Evolutionary conservation across 2,329 filamentous ascomycete species (phyloP).

Genomic region (Periconia macrospinosa): DNA sequence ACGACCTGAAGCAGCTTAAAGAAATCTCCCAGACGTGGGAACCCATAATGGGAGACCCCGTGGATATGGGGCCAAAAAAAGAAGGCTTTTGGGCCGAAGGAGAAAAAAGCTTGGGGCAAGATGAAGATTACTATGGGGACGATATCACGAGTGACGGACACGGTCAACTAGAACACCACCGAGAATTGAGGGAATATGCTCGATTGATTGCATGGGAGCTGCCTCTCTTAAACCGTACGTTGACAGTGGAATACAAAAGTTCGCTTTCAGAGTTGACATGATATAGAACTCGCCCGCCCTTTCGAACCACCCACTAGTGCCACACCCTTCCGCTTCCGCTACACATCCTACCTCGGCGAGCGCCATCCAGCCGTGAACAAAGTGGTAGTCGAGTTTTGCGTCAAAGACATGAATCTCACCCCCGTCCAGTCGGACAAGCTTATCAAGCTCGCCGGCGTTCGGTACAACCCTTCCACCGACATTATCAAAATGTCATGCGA

Average conservation of each 20-base stretch:
- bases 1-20: slow-evolving; percentile 13
- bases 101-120: slow-evolving; percentile 57
- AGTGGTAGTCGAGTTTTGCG: slow-evolving; percentile 88
- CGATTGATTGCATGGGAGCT: slow-evolving; percentile 93
- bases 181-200: slow-evolving; percentile 86
- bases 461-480: slow-evolving; percentile 84
- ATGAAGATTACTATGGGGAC: slow-evolving; percentile 71
- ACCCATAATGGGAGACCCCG: background rate
- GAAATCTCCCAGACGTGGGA: slow-evolving; percentile 6
- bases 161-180: slow-evolving; percentile 81
- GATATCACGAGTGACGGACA: slow-evolving; percentile 85
- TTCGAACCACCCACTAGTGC: slow-evolving; percentile 70
- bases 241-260: background rate
- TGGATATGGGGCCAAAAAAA: background rate
- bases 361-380: slow-evolving; percentile 88
- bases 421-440: slow-evolving; percentile 74
- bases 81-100: slow-evolving; percentile 42
- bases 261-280: background rate
- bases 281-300: slow-evolving; percentile 75
- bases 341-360: slow-evolving; percentile 96
- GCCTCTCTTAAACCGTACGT: slow-evolving; percentile 83
- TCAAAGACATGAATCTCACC: slow-evolving; percentile 70
- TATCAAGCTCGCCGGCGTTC: slow-evolving; percentile 79
- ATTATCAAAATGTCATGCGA: slow-evolving; percentile 90
- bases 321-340: slow-evolving; percentile 86